Evolutionary conservation across 805 yeast genomes (phyloP).

Genomic region (Brettanomyces anomalus): DNA sequence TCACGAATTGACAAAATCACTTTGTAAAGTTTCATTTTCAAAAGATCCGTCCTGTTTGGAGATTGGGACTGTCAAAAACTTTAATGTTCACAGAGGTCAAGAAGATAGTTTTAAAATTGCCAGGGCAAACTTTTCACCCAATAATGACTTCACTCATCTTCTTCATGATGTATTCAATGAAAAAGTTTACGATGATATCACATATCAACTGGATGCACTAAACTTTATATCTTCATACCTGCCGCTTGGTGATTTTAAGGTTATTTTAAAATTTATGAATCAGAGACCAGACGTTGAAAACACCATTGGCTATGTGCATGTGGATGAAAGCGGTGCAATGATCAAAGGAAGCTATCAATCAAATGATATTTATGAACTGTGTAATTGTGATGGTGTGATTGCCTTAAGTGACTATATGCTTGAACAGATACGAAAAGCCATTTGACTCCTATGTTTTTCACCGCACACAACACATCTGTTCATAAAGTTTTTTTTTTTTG

Average conservation of each 20-base stretch:
- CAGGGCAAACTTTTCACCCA: slow-evolving; percentile 19
- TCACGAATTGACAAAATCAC: slow-evolving; percentile 12
- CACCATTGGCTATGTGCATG: slow-evolving; percentile 60
- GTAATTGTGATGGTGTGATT: slow-evolving; percentile 40
- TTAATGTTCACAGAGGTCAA: background rate
- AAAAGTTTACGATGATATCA: slow-evolving; percentile 34
- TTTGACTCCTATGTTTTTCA: too few relatives aligned
- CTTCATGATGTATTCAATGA: slow-evolving; percentile 17
- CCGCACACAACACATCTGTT: too few relatives aligned
- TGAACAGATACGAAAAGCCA: slow-evolving; percentile 26
- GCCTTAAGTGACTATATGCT: slow-evolving; percentile 42
- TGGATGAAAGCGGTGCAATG: slow-evolving; percentile 46
- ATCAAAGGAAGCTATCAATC: slow-evolving; percentile 44
- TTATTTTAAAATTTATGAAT: slow-evolving; percentile 51
- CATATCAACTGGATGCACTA: slow-evolving; percentile 48
- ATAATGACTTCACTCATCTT: slow-evolving; percentile 14
- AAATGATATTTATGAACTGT: slow-evolving; percentile 50
- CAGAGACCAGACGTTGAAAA: slow-evolving; percentile 57
- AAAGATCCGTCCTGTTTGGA: slow-evolving; percentile 15
- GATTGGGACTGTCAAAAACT: slow-evolving; percentile 15
- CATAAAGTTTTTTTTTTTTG: too few relatives aligned
- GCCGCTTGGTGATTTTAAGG: slow-evolving; percentile 68
- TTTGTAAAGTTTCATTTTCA: slow-evolving; percentile 22
- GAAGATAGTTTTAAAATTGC: slow-evolving; percentile 7
- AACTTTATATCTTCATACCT: slow-evolving; percentile 43